Percentiles rank a stretch among this genome's conserved stretches.
These are phyloP conservation scores for Hortiboletus rubellus DNA, from an alignment of 1,284 basidiomycete species.

Conservation along the genomic window DNA sequence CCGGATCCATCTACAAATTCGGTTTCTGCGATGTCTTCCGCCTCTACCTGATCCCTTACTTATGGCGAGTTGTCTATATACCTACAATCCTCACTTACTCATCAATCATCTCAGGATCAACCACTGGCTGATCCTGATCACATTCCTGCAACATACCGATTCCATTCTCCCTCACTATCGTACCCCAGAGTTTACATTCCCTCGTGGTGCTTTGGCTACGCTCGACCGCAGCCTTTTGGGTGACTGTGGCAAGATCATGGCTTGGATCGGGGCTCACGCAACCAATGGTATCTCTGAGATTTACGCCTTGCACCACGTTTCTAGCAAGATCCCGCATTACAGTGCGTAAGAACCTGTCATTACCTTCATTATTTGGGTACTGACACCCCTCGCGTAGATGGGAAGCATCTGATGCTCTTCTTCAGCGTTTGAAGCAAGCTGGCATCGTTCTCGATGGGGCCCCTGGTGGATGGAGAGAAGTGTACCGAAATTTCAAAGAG, in stretches of 20 bases:
- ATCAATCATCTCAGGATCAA: constrained; percentile 51
- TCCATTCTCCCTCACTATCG: constrained; percentile 94
- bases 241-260: constrained; percentile 71
- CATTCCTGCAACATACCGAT: constrained; percentile 98
- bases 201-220: constrained; percentile 92
- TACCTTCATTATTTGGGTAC: background rate
- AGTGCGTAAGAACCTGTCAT: constrained; percentile 51
- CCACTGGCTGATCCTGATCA: constrained; percentile 91
- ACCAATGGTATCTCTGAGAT: constrained; percentile 93
- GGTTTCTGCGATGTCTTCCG: constrained; percentile 79
- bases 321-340: constrained; percentile 94
- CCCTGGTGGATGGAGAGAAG: constrained; percentile 75
- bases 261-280: constrained; percentile 76
- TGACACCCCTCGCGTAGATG: constrained; percentile 48
- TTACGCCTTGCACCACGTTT: constrained; percentile 89
- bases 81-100: background rate
- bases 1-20: constrained; percentile 58
- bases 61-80: constrained; percentile 57
- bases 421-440: constrained; percentile 68
- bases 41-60: constrained; percentile 87
- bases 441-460: constrained; percentile 62
- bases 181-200: constrained; percentile 88
- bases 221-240: constrained; percentile 89
- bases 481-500: constrained; percentile 70
- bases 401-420: constrained; percentile 91